A percentile compares a stretch with the other conserved stretches of the same genome.
Evolutionary conservation across 2,329 filamentous ascomycete species (phyloP).

Genomic region (Nakataea oryzae): DNA sequence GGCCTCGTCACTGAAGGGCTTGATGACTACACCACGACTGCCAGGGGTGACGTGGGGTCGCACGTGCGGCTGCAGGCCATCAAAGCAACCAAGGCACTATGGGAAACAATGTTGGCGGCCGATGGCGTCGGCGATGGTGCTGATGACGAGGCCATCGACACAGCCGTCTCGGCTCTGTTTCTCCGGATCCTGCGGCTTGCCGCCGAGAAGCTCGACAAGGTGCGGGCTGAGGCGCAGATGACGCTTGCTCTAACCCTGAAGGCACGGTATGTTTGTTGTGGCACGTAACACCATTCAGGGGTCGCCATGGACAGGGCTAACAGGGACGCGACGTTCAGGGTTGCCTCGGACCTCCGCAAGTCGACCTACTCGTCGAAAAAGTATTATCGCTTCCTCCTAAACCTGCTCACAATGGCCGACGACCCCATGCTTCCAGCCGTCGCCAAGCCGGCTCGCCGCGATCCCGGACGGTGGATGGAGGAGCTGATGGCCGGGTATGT

Average conservation of each 20-base stretch:
- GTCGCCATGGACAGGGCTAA: not conserved
- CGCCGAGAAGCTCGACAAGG: constrained; percentile 82
- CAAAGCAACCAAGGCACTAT: constrained; percentile 59
- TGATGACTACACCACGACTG: constrained; percentile 84
- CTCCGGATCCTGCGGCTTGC: constrained; percentile 55
- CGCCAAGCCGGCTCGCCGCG: constrained; percentile 16
- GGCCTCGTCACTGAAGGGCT: constrained; percentile 46
- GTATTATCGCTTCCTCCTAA: constrained; percentile 48
- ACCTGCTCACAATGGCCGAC: constrained; percentile 22
- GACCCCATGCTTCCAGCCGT: constrained; percentile 25
- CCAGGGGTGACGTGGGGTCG: constrained; percentile 83
- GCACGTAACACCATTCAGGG: not conserved
- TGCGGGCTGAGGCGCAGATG: constrained; percentile 57
- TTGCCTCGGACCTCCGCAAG: constrained; percentile 17
- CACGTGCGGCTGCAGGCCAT: constrained; percentile 74
- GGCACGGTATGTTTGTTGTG: constrained; percentile 28
- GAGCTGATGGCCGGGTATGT: constrained; percentile 56
- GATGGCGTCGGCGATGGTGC: not conserved
- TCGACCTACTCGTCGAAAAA: constrained; percentile 45
- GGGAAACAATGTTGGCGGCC: constrained; percentile 21
- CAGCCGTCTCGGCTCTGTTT: constrained; percentile 29
- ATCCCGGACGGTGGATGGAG: constrained; percentile 29
- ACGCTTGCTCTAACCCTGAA: constrained; percentile 35
- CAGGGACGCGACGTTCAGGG: not conserved
- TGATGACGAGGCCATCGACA: not conserved